Evolutionary conservation across 2,329 filamentous ascomycete genomes (phyloP), one percentile per base, ranked within the genome.

Genomic region (Epichloe scottii): DNA sequence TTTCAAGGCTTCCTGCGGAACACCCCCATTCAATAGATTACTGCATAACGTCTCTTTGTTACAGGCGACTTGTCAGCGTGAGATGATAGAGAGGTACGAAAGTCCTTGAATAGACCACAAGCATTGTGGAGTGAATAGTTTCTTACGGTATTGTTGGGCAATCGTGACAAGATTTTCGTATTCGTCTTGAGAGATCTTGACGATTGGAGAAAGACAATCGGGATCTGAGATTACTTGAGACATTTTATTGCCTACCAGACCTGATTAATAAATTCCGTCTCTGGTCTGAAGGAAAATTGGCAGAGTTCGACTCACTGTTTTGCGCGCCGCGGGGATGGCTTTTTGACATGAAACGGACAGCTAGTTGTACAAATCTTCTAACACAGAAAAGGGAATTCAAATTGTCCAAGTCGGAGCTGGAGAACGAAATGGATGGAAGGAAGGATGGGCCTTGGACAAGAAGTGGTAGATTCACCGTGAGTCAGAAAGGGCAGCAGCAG

Each of bases 1-100:
- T 23, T 52, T 42, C 11, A 52, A 19, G 33, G 46, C 46, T 43
- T 52, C 46, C 17, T 40, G 37, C 2, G n/a, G 2, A 10, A 48
- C 40, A 19, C 50, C 50, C 4, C 50, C 38, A 26, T 47, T 49
- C 17, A 43, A 4, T 4, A 52, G 46, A 46, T 50, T 53, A 8
- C n/a, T 39, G 14, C 47, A 53, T 11, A 50, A 39, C 2, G 47
- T 50, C 2, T 46, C 38, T 49, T 43, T 15, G 12, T 17, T 5
- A 19, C 26, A 35, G 4, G 21, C n/a, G 8, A 38, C 10, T 39
- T 7, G 34, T 48, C 19, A 48, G 30, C 17, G 37, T 30, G 11
- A 2, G 4, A 11, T 30, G 8, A 30, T 30, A 21, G 38, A 17
- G 38, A n/a, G 10, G n/a, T 35, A 6, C 17, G 34, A 42, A 14